Evolutionary conservation across 179 eudicot genomes (phyloP).

Genomic region (Sideroxylon spinosum): DNA sequence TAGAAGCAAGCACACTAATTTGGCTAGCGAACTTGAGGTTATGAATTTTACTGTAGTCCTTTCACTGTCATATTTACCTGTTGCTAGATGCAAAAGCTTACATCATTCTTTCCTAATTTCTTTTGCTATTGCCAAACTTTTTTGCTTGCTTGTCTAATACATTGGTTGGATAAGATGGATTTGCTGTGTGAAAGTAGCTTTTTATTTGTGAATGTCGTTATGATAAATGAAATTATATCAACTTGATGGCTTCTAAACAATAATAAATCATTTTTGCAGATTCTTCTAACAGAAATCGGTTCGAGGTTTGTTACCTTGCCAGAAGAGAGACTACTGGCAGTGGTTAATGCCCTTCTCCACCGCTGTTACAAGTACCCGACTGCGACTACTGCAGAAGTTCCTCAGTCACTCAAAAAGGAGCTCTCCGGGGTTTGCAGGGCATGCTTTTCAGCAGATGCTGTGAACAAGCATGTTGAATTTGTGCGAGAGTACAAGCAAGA

Average conservation of each 20-base stretch:
- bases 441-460: constrained; percentile 98
- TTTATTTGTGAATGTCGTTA: background rate
- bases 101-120: constrained; percentile 2
- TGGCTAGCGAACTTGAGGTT: constrained; percentile 98
- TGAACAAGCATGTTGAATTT: constrained; percentile 95
- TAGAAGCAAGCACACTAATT: constrained; percentile 93
- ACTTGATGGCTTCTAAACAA: background rate
- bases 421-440: constrained; percentile 98
- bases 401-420: constrained; percentile 96
- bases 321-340: constrained; percentile 96
- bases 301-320: constrained; percentile 97
- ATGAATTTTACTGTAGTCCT: constrained; percentile 16
- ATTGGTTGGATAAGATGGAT: background rate
- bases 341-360: constrained; percentile 91
- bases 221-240: background rate
- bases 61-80: background rate
- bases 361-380: constrained; percentile 97
- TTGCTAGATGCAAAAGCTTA: background rate
- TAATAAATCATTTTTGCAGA: constrained; percentile 36
- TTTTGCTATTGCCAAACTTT: background rate
- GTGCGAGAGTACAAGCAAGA: constrained; percentile 95
- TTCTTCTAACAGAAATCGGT: constrained; percentile 91
- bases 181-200: background rate
- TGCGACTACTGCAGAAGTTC: constrained; percentile 97
- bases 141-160: background rate